Evolutionary conservation across 2,329 filamentous ascomycete species (phyloP), one percentile per base, ranked within the genome.

Genomic region (Calonectria ilicicola): DNA sequence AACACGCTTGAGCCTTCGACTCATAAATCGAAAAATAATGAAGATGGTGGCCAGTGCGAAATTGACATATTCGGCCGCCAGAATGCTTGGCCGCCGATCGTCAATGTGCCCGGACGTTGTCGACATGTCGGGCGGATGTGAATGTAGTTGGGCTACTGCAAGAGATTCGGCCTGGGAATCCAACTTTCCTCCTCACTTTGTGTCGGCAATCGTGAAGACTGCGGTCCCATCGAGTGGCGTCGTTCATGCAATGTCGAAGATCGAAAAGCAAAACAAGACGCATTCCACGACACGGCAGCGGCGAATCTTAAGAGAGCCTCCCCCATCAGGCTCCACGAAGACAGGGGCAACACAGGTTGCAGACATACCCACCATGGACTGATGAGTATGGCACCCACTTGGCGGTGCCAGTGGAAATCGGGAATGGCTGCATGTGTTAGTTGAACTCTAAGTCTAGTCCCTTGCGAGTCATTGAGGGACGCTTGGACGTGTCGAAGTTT

Each of bases 31-130:
- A 0, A 79, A 53, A 0, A 69, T 12, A 7, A 79, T 44, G 17
- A 73, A 77, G 1, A 75, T 46, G 1, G 78, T 79, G 0, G 78
- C 78, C 8, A 53, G 53, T 9, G 72, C 35, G 40, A 79, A 79
- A 0, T 78, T 79, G 14, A 77, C 49, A 15, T 76, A 77, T 51
- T 77, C 70, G 9, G 74, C 74, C 0, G 67, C 64, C 75, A 68
- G 74, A 1, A 79, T 23, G 35, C 74, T 44, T 21, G 67, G 40
- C 10, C 77, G 78, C 8, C 51, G 63, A 32, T 58, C 53, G n/a
- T 40, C 32, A 2, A 58, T 58, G 32, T 21, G 51, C 10, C 51
- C 51, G 19, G 51, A 56, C n/a, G 29, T 38, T 56, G 51, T 56
- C 51, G 51, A 23, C 53, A 58, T 58, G 53, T 9, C 21, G 53